Evolutionary conservation across 2,329 filamentous ascomycete genomes (phyloP), one percentile per base, ranked within the genome.

Genomic region (Claviceps monticola): DNA sequence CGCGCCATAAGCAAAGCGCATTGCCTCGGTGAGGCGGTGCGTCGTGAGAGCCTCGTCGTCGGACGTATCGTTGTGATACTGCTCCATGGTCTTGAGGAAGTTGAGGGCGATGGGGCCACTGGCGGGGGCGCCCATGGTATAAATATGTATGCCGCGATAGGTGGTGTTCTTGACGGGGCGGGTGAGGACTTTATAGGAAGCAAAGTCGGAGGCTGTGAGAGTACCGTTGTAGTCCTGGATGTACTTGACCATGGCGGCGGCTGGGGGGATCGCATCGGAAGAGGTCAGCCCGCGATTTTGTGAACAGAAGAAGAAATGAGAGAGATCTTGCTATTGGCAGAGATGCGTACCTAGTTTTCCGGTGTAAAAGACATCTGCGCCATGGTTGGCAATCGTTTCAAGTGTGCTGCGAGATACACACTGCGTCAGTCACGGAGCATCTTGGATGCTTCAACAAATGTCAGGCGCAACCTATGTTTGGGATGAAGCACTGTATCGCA

Each of bases 1-100:
- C 59, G 84, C 72, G 4, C 84, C 89, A 63, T 96, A 97, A 2
- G 80, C 89, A 64, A 95, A 97, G 21, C 88, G 79, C 71, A 95
- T 88, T 13, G 89, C 85, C 72, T 97, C 93, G 61, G 88, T 81
- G 57, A 95, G 76, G 14, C 86, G 80, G 67, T 97, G 93, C 0
- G 83, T 84, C 39, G 83, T 88, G 0, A 94, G 69, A 58, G n/a
- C 45, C 1, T 9, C 29, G 45, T 66, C 65, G 44, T 78, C 69
- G 11, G 66, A 63, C 54, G 80, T 82, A 26, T 82, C 71, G 39
- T 70, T 66, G 3, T 74, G 68, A 65, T 86, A 95, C 17, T 86
- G 84, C 65, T 91, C 84, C 66, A 96, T 76, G 36, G 83, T 88
- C 62, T 95, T 95, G 61, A 97, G 72, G 2, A 84, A 82, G 52